Evolutionary conservation across 768 basidiomycete genomes (phyloP).

Genomic region (Psilocybe azurescens): DNA sequence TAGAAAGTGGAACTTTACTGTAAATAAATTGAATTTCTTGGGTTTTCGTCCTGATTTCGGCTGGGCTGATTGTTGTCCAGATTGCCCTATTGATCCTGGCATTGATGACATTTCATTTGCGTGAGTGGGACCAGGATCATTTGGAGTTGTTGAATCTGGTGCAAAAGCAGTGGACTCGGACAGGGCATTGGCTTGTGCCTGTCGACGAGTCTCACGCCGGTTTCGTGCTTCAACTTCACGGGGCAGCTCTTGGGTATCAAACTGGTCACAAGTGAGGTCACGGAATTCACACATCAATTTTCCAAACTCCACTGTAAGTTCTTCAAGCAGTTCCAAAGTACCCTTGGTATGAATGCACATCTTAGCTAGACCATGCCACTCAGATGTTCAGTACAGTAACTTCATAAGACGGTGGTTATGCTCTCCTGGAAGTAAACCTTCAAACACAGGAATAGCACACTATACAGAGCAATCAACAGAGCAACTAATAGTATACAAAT

Average conservation of each 20-base stretch:
- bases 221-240: conserved; percentile 38
- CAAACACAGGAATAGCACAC: conserved; percentile 39
- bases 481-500: neutral
- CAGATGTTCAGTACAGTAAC: conserved; percentile 31
- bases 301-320: conserved; percentile 33
- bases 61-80: neutral
- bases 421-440: conserved; percentile 36
- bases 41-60: conserved; percentile 1
- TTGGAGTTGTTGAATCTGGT: too few species aligned
- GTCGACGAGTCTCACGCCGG: too few species aligned
- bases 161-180: too few species aligned
- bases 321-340: conserved; percentile 29
- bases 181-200: too few species aligned
- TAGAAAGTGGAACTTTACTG: conserved; percentile 44
- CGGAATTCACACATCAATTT: conserved; percentile 35
- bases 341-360: conserved; percentile 35
- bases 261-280: conserved; percentile 27
- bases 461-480: conserved; percentile 10
- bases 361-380: conserved; percentile 42
- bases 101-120: too few species aligned
- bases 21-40: conserved; percentile 34
- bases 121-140: too few species aligned
- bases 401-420: conserved; percentile 24
- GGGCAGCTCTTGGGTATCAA: conserved; percentile 41
- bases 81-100: too few species aligned